Base-by-base conservation (phyloP, 305 asterid genomes). In the Nicotiana rustica region DNA sequence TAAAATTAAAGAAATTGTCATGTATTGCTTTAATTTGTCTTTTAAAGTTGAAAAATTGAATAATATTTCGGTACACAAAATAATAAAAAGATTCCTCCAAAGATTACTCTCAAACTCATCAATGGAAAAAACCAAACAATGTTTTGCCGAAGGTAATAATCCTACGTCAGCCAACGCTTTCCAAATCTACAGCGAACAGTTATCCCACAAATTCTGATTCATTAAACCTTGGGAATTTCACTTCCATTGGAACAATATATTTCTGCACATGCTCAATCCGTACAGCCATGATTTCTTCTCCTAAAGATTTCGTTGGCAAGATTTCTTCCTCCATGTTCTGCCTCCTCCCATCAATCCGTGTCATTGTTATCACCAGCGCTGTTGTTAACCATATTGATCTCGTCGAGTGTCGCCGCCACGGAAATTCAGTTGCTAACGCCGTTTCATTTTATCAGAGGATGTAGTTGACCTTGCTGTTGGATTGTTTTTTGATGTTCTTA, bases 381-480 rank as follows among this genome's bases (percentile, higher is more conserved):
- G 98, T 97, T 80, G 47, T 89, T 52, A 19, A 94, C 86, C 89
- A 94, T 81, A 86, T 94, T n/a, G 94, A 92, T 80, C 86, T 92
- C 5, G 29, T 10, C 5, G 93, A 89, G 89, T 91, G 96, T 81
- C 91, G 93, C 83, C 91, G 88, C 82, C 89, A 90, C 5, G 91
- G 91, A 80, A 84, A 91, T 19, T 59, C 89, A 3, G 85, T 90
- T 29, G 90, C 95, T 29, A 60, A 86, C 78, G 88, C 94, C 5
- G 25, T 86, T 10, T 6, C 14, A 21, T 89, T 2, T 88, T 80
- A 83, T 94, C 96, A 10, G 89, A 81, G 0, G 95, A 94, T 56
- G 95, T 89, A 10, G 97, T 96, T 4, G 97, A 94, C 69, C 60
- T 87, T 4, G 97, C 97, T 1, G 95, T 91, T 62, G 98, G 94